Evolutionary conservation across 2,329 filamentous ascomycete genomes (phyloP).

Genomic region (Rutstroemia sp.): DNA sequence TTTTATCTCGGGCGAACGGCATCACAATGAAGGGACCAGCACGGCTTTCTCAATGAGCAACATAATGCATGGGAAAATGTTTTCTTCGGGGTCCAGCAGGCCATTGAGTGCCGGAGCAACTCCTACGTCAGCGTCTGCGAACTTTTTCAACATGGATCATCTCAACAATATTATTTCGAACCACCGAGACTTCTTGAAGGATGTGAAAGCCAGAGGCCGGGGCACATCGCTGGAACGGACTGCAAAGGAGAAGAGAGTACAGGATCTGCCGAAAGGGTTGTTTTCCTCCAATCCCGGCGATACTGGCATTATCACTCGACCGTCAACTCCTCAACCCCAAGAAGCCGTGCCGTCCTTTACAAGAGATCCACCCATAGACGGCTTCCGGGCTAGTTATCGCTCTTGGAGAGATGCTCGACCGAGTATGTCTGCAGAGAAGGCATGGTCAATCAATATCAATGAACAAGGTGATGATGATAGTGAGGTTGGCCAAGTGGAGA

Average conservation of each 20-base stretch:
- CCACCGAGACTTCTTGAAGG: constrained; percentile 30
- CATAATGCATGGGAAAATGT: constrained; percentile 15
- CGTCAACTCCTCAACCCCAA: constrained; percentile 16
- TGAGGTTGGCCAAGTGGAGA: constrained; percentile 54
- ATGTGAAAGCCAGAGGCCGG: constrained; percentile 22
- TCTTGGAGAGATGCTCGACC: constrained; percentile 28
- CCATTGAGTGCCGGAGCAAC: constrained; percentile 14
- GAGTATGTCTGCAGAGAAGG: constrained; percentile 41
- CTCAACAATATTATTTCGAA: constrained; percentile 31
- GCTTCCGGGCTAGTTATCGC: constrained; percentile 27
- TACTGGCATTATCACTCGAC: constrained; percentile 27
- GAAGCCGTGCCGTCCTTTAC: constrained; percentile 16
- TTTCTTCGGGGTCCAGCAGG: constrained; percentile 6
- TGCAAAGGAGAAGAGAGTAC: constrained; percentile 34
- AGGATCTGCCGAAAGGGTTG: constrained; percentile 26
- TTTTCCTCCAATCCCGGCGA: constrained; percentile 30
- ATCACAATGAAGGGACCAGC: constrained; percentile 15
- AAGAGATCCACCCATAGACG: constrained; percentile 25
- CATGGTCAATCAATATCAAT: constrained; percentile 50
- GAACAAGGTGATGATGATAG: constrained; percentile 45
- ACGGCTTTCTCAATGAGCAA: constrained; percentile 2
- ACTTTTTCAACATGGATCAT: constrained; percentile 28
- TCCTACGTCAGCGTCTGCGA: constrained; percentile 10
- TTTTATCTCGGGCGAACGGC: constrained; percentile 5
- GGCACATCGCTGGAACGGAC: constrained; percentile 38